Evolutionary conservation across 352 stramenopile genomes (phyloP).

Genomic region (Phytophthora citrophthora): DNA sequence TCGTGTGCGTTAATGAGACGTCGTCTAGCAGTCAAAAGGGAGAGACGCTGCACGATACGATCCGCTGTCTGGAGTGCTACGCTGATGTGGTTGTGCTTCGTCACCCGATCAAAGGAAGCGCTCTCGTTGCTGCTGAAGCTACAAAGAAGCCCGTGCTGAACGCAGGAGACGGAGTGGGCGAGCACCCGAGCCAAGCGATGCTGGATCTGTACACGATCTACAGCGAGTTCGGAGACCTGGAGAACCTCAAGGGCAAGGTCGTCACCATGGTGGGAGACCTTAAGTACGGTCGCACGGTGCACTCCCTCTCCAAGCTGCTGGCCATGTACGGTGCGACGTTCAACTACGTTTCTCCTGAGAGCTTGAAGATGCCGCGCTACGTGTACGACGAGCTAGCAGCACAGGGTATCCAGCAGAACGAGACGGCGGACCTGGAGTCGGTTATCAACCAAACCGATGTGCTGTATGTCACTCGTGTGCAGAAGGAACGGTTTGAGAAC

Average conservation of each 20-base stretch:
- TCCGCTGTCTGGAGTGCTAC: slow-evolving; percentile 97
- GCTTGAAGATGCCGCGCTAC: slow-evolving; percentile 85
- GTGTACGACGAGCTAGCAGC: slow-evolving; percentile 76
- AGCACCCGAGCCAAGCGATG: slow-evolving; percentile 99
- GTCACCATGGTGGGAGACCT: slow-evolving; percentile 98
- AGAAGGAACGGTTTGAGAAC: slow-evolving; percentile 97
- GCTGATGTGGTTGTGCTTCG: slow-evolving; percentile 95
- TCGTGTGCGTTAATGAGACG: slow-evolving; percentile 94
- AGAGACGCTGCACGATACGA: slow-evolving; percentile 98
- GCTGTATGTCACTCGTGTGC: slow-evolving; percentile 98
- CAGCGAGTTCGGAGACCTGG: slow-evolving; percentile 80
- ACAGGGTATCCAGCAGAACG: slow-evolving; percentile 86
- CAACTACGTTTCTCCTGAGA: slow-evolving; percentile 93
- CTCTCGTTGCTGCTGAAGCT: slow-evolving; percentile 70
- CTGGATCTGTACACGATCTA: slow-evolving; percentile 99
- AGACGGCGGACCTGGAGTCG: slow-evolving; percentile 81
- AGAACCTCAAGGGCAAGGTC: slow-evolving; percentile 82
- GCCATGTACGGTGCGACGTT: slow-evolving; percentile 91
- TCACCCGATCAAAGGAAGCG: slow-evolving; percentile 92
- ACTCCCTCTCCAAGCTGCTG: slow-evolving; percentile 97
- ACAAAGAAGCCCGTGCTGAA: slow-evolving; percentile 95
- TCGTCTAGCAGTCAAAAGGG: slow-evolving; percentile 97
- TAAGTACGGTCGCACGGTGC: slow-evolving; percentile 98
- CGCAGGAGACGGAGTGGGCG: slow-evolving; percentile 95
- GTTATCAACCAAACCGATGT: slow-evolving; percentile 95